Conservation (phyloP, 371 early-diverging fungal species). For the Batkoa obscura region DNA sequence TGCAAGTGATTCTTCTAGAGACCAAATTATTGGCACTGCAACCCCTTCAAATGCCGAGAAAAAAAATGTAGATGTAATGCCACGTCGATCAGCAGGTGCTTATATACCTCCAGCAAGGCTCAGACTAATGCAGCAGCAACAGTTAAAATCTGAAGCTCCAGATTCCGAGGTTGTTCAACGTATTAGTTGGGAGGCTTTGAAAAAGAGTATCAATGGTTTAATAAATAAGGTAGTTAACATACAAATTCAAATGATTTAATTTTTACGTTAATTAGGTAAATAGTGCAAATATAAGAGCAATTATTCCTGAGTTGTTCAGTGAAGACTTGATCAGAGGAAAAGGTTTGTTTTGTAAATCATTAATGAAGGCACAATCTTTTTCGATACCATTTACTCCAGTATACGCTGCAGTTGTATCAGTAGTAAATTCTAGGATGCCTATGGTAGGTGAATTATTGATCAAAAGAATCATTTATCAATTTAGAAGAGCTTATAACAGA, state of each 20-base stretch:
- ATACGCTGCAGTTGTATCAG: slow-evolving; percentile 72
- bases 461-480: slow-evolving; percentile 67
- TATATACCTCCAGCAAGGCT: slow-evolving; percentile 85
- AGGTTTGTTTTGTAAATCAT: slow-evolving; percentile 67
- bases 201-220: slow-evolving; percentile 85
- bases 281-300: slow-evolving; percentile 71
- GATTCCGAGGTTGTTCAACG: slow-evolving; percentile 60
- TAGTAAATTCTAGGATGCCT: slow-evolving; percentile 87
- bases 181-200: slow-evolving; percentile 84
- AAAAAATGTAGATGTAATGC: neutral
- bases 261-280: slow-evolving; percentile 31
- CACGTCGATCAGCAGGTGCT: slow-evolving; percentile 45
- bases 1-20: too few relatives aligned
- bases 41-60: neutral
- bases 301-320: slow-evolving; percentile 74
- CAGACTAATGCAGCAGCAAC: slow-evolving; percentile 56
- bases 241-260: neutral
- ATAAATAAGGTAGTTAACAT: slow-evolving; percentile 61
- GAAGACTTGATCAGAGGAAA: slow-evolving; percentile 87
- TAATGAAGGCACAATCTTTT: slow-evolving; percentile 86
- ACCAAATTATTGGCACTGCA: too few relatives aligned
- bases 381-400: slow-evolving; percentile 83
- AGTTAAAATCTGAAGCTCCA: slow-evolving; percentile 36
- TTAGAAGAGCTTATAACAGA: slow-evolving; percentile 72
- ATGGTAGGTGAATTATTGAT: slow-evolving; percentile 78